Conservation (phyloP, 2,329 filamentous ascomycete genomes). For the Trichoderma oligosporum region DNA sequence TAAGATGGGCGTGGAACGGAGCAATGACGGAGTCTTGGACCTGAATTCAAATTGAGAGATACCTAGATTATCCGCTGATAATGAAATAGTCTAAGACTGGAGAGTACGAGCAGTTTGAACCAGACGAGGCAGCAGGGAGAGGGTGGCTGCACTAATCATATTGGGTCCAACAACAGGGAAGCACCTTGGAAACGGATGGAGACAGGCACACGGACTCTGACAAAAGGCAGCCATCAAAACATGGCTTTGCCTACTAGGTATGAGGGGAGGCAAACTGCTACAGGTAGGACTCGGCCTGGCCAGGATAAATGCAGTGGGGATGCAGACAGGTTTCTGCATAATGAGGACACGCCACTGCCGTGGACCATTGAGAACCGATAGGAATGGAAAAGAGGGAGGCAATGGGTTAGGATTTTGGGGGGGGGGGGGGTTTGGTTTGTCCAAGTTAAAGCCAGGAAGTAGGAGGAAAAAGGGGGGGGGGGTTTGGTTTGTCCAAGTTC, state of each 20-base stretch:
- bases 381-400: not conserved
- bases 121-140: constrained; percentile 12
- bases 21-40: constrained; percentile 18
- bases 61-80: constrained; percentile 13
- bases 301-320: constrained; percentile 9
- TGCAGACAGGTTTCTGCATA: constrained; percentile 22
- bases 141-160: constrained; percentile 32
- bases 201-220: constrained; percentile 11
- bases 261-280: constrained; percentile 16
- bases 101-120: constrained; percentile 24
- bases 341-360: constrained; percentile 26
- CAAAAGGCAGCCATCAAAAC: constrained; percentile 10
- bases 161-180: constrained; percentile 25
- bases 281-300: constrained; percentile 13
- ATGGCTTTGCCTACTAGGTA: constrained; percentile 1
- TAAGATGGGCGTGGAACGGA: constrained; percentile 14
- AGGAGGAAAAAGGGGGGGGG: constrained; percentile 4
- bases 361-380: not conserved
- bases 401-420: no score
- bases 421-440: not conserved
- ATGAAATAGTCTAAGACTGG: constrained; percentile 23
- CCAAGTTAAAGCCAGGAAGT: not conserved
- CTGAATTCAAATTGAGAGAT: constrained; percentile 9
- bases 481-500: not conserved
- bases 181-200: constrained; percentile 22